A percentile compares a stretch with the other conserved stretches of the same genome.
Conservation (phyloP, 192 early-diverging fungal genomes). For the Coemansia sp. region DNA sequence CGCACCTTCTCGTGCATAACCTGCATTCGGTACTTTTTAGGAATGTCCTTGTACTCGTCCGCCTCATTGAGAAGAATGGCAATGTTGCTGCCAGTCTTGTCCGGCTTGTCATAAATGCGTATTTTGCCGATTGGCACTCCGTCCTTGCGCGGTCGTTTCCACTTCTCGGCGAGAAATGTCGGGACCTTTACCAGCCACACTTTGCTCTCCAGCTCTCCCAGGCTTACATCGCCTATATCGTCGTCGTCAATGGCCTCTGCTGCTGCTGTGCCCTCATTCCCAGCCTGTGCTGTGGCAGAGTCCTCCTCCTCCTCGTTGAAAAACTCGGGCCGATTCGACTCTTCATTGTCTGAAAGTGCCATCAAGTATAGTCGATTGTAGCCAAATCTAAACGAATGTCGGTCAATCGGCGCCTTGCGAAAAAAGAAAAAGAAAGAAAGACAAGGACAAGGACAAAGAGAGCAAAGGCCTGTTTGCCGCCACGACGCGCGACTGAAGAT, state of each 20-base stretch:
- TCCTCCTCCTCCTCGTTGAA: constrained; percentile 26
- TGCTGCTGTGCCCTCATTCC: background rate
- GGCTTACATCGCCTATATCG: constrained; percentile 68
- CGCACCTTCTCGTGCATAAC: constrained; percentile 63
- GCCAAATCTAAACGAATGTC: background rate
- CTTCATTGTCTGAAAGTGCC: constrained; percentile 31
- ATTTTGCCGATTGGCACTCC: constrained; percentile 74
- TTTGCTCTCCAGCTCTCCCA: constrained; percentile 63
- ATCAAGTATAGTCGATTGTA: background rate
- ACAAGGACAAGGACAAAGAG: no score
- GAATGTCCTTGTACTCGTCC: constrained; percentile 58
- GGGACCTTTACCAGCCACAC: constrained; percentile 96
- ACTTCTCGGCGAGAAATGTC: constrained; percentile 80
- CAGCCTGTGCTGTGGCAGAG: background rate
- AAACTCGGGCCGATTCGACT: constrained; percentile 32
- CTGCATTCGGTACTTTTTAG: constrained; percentile 79
- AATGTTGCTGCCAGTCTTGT: constrained; percentile 52
- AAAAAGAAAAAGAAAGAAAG: background rate
- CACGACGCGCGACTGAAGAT: no score
- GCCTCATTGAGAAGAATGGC: constrained; percentile 67
- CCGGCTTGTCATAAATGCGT: constrained; percentile 64
- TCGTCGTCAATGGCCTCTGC: constrained; percentile 42
- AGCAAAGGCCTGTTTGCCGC: no score
- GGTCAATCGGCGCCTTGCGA: no score
- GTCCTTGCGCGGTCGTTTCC: constrained; percentile 62